Conservation (phyloP, 2,329 filamentous ascomycete species). For the Fusarium nanum region DNA sequence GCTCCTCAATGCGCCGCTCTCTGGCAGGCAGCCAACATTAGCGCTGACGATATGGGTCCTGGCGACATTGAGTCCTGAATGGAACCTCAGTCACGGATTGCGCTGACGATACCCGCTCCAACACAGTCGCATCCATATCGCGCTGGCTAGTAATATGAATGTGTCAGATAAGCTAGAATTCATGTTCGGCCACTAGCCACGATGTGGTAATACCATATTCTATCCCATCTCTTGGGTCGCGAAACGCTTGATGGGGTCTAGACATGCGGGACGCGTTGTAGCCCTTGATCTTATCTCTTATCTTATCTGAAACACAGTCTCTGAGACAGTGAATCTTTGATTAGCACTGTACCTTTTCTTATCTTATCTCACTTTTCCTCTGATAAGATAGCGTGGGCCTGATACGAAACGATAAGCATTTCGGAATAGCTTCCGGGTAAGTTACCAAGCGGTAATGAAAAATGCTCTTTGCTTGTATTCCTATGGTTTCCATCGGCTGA, state of each 20-base stretch:
- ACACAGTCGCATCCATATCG: too few relatives aligned
- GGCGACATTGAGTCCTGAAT: neutral
- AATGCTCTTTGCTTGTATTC: neutral
- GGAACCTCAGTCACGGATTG: neutral
- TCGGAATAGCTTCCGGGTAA: neutral
- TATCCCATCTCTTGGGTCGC: neutral
- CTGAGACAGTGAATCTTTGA: accelerated
- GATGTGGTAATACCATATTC: neutral
- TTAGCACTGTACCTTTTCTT: neutral
- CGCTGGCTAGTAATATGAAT: neutral
- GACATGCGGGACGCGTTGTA: neutral
- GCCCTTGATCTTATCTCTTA: too few relatives aligned
- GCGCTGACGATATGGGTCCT: neutral
- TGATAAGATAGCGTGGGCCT: neutral
- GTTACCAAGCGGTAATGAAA: neutral
- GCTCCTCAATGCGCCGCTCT: neutral
- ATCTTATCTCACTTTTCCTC: accelerated
- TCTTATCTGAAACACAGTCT: too few relatives aligned
- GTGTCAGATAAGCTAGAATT: neutral
- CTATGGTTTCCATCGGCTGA: too few relatives aligned
- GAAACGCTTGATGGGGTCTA: neutral
- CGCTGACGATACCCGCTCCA: neutral
- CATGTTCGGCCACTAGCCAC: neutral
- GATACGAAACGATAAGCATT: too few relatives aligned
- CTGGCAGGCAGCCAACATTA: neutral